Conservation (phyloP, 2,329 filamentous ascomycete species). For the Fonsecaea monophora region DNA sequence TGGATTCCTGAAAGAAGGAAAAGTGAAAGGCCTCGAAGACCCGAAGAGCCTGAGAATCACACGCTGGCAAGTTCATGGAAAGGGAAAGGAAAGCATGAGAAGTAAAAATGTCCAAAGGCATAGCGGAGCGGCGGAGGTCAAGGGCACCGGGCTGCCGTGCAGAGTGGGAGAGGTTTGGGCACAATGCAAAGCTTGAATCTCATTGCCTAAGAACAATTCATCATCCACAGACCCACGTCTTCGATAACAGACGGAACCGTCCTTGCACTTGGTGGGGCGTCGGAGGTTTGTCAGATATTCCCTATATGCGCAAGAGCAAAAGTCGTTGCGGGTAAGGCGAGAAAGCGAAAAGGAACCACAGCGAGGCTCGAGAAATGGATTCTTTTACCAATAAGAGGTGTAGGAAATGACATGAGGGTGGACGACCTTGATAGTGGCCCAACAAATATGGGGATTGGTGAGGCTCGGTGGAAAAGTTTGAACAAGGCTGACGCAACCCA, state of each 20-base stretch:
- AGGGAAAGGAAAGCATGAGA: not conserved
- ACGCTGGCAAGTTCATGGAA: not conserved
- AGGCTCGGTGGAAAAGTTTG: conserved; percentile 20
- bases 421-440: conserved; percentile 8
- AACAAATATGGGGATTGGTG: conserved; percentile 17
- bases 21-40: not conserved
- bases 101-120: conserved; percentile 7
- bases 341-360: conserved; percentile 1
- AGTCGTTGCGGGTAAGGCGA: not conserved
- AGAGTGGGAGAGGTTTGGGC: not conserved
- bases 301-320: not conserved
- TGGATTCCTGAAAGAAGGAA: not conserved
- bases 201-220: conserved; percentile 8
- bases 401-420: conserved; percentile 11
- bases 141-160: not conserved
- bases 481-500: conserved; percentile 21
- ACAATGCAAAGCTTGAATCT: conserved; percentile 8
- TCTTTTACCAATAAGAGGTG: conserved; percentile 8
- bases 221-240: conserved; percentile 9
- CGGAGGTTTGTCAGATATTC: conserved; percentile 12
- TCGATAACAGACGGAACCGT: conserved; percentile 18
- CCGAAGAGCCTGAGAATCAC: not conserved
- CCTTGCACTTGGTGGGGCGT: conserved; percentile 20
- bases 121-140: not conserved
- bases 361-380: not conserved